These are phyloP conservation scores for Eragrostis nindensis DNA, from an alignment of 176 grass and related monocot genomes.

Conservation along the genomic window DNA sequence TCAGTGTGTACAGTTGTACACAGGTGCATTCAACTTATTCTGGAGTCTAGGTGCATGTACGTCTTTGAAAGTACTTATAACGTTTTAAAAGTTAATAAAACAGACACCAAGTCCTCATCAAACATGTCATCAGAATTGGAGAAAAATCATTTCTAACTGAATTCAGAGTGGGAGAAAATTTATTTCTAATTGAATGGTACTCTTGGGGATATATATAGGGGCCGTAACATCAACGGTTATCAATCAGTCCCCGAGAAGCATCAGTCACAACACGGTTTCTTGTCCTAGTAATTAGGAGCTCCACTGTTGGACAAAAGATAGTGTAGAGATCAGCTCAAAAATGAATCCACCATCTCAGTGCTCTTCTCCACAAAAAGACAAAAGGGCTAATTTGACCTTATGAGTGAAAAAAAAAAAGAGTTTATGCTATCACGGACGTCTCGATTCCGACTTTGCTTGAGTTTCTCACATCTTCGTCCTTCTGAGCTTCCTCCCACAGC, in stretches of 20 bases:
- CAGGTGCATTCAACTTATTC: neutral
- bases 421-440: constrained; percentile 71
- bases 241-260: neutral
- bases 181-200: constrained; percentile 20
- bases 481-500: constrained; percentile 78
- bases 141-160: constrained; percentile 20
- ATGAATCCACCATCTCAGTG: neutral
- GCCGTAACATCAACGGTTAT: neutral
- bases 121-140: neutral
- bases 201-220: neutral
- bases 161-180: neutral
- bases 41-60: neutral
- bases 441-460: constrained; percentile 68
- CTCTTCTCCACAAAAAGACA: neutral
- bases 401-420: neutral
- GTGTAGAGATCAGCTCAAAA: constrained; percentile 16
- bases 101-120: neutral
- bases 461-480: constrained; percentile 66
- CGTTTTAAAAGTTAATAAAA: neutral
- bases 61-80: no score
- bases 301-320: neutral
- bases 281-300: constrained; percentile 15
- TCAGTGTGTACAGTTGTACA: neutral
- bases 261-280: neutral
- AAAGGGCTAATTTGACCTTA: neutral